Percentiles rank a stretch among this genome's conserved stretches.
These are phyloP conservation scores for Stellera chamaejasme DNA, from an alignment of 345 rosid genomes.

Conservation along the genomic window DNA sequence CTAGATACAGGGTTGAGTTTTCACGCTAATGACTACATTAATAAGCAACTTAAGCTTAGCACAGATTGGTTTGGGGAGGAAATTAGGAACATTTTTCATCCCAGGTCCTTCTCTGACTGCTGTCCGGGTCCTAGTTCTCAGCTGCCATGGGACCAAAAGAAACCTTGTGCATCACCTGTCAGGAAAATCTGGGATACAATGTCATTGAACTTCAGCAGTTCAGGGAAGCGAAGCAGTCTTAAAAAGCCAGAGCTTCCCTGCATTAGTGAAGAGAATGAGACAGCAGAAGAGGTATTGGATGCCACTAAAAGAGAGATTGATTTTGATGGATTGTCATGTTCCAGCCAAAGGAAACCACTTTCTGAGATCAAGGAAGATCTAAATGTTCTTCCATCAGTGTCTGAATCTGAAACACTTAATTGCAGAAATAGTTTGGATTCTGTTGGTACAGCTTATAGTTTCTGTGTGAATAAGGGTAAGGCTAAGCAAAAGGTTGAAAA, in stretches of 20 bases:
- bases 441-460: conserved; percentile 41
- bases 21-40: conserved; percentile 9
- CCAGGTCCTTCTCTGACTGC: conserved; percentile 36
- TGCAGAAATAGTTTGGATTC: conserved; percentile 68
- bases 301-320: conserved; percentile 25
- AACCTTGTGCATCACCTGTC: conserved; percentile 51
- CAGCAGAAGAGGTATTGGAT: conserved; percentile 34
- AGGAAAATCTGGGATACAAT: conserved; percentile 72
- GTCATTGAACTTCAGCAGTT: conserved; percentile 47
- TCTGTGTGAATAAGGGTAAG: conserved; percentile 33
- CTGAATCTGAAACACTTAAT: conserved; percentile 31
- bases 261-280: conserved; percentile 80
- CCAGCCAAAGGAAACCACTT: conserved; percentile 49
- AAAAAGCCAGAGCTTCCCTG: conserved; percentile 76
- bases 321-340: conserved; percentile 22
- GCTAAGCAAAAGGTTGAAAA: conserved; percentile 32
- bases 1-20: conserved; percentile 23
- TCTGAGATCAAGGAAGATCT: conserved; percentile 39
- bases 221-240: conserved; percentile 59
- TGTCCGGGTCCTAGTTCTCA: conserved; percentile 30
- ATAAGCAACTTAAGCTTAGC: conserved; percentile 25
- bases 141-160: conserved; percentile 32
- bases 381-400: conserved; percentile 31
- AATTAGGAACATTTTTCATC: conserved; percentile 21
- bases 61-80: conserved; percentile 28